Base-by-base conservation (phyloP, 2,329 filamentous ascomycete species). In the Hypoxylon sp. region DNA sequence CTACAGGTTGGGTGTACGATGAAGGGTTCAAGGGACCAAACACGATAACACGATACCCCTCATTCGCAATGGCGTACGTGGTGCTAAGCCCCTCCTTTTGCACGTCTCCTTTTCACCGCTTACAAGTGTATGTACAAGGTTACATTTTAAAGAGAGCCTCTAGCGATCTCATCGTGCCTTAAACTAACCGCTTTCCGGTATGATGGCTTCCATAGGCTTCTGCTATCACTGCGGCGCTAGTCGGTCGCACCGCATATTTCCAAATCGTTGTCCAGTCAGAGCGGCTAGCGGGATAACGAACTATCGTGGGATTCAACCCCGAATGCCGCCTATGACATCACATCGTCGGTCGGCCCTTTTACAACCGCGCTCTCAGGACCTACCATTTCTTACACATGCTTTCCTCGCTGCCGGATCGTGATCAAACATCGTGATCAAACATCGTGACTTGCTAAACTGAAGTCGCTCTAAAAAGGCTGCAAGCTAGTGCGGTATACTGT, bases 101-200 rank as follows among this genome's bases (percentile, higher is more conserved):
- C 31, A 30, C 40, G 13, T 42, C 50, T 27, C 51, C 44, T 58
- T 44, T 59, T 61, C 46, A 70, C 60, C 64, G 51, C 64, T 56
- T 5, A 27, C 25, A 27, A 27, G 25, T 20, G 20, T 20, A 20
- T 20, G 20, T 37, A 27, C 20, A 48, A 22, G 49, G 64, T 59
- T 61, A 13, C 56, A 63, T 61, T 64, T 33, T 31, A 27, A 53
- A 49, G 17, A 64, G 60, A 66, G 69, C 66, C 62, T 71, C 69
- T 64, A 59, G 56, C 62, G 60, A 71, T 71, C 66, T 66, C 62
- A 71, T 69, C 69, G 40, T 66, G 51, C 66, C 54, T 69, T 20
- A 61, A 68, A 49, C 66, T 66, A 69, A 50, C 53, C 69, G 22
- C 54, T 40, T 69, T 69, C 22, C 25, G 56, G 63, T 11, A 54